Base-by-base conservation (phyloP, 164 flowering plant genomes). In the Tinospora cordifolia region DNA sequence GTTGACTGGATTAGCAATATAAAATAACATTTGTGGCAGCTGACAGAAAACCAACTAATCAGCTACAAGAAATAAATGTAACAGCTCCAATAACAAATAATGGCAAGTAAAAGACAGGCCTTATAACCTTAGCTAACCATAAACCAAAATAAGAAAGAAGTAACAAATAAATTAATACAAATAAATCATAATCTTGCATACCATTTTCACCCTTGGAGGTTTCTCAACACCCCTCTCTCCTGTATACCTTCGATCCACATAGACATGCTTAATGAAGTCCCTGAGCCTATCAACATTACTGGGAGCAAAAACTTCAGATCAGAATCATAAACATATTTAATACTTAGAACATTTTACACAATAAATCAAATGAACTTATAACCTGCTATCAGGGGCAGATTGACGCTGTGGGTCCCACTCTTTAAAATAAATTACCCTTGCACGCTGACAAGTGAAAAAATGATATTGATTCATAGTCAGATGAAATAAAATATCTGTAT, bases 201-300 rank as follows among this genome's bases (percentile, higher is more conserved):
- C 96, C 88, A 68, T 75, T 74, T 79, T 86, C 49, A 21, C 84
- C 79, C 87, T 84, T 44, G 90, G 91, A 70, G 98, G 92, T 83
- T 81, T 88, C 63, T 88, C 96, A 74, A 49, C 67, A 74, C 72
- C 79, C 83, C 81, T 89, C 70, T 88, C 99, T 59, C 98, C 99
- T 54, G 84, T 80, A 68, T 83, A 95, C 87, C 94, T 89, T 81
- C 88, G 86, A 76, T 95, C 98, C 74, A 87, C 96, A 74, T 90
- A 95, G 36, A 86, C 90, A 84, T 95, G 99, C 83, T 79, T 92
- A 62, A 94, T 92, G 75, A 94, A 92, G 75, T 88, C 90, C 69
- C 99, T 83, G 62, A 94, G 96, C 75, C 89, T 85, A 39, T 88
- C 91, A 73, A 88, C 83, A 79, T 92, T 94, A 79, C 98, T 94